Percentiles rank a stretch among this genome's conserved stretches.
These are phyloP conservation scores for Trypanosoma vivax DNA, from an alignment of 208 protist species.

Conservation along the genomic window DNA sequence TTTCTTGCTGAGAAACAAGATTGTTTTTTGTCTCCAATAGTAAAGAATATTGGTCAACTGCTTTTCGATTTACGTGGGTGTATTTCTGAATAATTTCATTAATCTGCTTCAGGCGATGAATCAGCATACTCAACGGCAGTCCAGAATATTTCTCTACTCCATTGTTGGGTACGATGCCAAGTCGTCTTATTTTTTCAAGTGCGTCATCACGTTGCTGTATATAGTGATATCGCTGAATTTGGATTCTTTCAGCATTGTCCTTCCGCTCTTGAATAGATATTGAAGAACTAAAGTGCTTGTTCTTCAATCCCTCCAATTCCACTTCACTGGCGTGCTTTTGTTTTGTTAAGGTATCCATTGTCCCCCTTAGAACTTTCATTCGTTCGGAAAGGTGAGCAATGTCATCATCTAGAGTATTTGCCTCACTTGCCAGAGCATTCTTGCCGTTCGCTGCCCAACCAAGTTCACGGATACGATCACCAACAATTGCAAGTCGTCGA, in stretches of 20 bases:
- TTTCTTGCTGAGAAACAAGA: conserved; percentile 69
- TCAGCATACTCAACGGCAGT: conserved; percentile 65
- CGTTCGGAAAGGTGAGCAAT: conserved; percentile 34
- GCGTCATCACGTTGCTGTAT: conserved; percentile 82
- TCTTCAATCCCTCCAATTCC: conserved; percentile 36
- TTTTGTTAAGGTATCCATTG: conserved; percentile 31
- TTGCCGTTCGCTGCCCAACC: conserved; percentile 40
- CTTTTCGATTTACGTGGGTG: conserved; percentile 98
- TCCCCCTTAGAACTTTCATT: conserved; percentile 30
- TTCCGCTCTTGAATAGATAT: conserved; percentile 51
- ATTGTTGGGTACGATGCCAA: conserved; percentile 84
- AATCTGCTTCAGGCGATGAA: conserved; percentile 64
- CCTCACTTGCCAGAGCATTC: conserved; percentile 29
- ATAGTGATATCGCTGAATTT: conserved; percentile 61
- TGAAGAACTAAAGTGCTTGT: conserved; percentile 26
- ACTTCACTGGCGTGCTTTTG: conserved; percentile 41
- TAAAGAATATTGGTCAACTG: conserved; percentile 94
- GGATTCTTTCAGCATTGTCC: conserved; percentile 45
- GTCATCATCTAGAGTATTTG: conserved; percentile 46
- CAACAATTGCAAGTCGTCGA: conserved; percentile 40
- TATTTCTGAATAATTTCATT: conserved; percentile 87
- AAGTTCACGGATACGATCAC: conserved; percentile 57
- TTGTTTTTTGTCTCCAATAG: conserved; percentile 87
- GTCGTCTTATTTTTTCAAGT: conserved; percentile 84
- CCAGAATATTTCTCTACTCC: conserved; percentile 39